phyloP scores from a whole-genome alignment of 2,329 filamentous ascomycete genomes.

The Aspergillus pseudoterreus region DNA sequence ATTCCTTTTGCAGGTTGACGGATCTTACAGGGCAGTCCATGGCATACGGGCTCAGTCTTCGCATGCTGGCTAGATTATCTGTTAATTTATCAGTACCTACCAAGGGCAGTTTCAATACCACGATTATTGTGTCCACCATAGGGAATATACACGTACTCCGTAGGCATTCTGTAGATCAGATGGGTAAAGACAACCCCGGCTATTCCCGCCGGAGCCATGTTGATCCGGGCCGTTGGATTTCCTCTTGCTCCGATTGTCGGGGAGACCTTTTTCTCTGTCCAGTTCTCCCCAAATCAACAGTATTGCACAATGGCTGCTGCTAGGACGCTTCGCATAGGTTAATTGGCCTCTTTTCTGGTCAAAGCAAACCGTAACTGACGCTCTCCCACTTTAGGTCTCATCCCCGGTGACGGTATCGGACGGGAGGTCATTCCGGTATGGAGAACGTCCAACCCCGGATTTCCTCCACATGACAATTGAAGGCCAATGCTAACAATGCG shows the following conservation, averaged over 20 bases:
- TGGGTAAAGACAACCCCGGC: not conserved
- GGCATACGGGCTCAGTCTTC: too few species aligned
- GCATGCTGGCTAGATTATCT: too few species aligned
- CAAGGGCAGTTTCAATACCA: too few species aligned
- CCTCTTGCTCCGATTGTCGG: constrained; percentile 28
- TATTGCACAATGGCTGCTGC: constrained; percentile 46
- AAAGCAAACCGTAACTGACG: constrained; percentile 11
- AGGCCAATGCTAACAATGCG: constrained; percentile 11
- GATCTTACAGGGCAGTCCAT: too few species aligned
- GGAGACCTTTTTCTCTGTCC: constrained; percentile 8
- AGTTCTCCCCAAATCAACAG: constrained; percentile 6
- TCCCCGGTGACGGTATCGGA: constrained; percentile 97
- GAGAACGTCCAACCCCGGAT: constrained; percentile 7
- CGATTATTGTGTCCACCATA: too few species aligned
- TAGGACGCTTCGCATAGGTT: constrained; percentile 66
- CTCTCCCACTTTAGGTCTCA: constrained; percentile 63
- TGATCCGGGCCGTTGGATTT: not conserved
- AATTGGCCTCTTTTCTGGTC: constrained; percentile 22
- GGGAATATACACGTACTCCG: too few species aligned
- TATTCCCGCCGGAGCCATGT: not conserved
- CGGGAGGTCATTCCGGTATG: constrained; percentile 88
- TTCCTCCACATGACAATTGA: not conserved
- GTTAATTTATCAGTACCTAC: too few species aligned
- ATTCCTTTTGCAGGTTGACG: too few species aligned
- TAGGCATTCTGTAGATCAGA: not conserved